Conservation (phyloP, 2,329 filamentous ascomycete species). For the Colletotrichum destructivum region DNA sequence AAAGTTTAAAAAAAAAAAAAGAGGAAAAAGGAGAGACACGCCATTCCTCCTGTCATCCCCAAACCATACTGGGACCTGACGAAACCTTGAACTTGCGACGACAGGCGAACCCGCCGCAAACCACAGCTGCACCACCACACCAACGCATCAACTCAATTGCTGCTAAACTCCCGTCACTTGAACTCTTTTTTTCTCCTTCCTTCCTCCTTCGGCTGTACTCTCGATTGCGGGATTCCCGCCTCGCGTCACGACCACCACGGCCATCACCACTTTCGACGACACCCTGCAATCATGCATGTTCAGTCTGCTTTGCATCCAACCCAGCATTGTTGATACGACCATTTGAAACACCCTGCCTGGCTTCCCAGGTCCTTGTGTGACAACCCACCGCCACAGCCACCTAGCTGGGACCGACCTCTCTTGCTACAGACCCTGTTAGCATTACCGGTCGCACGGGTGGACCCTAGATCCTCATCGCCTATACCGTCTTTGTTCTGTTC, state of each 20-base stretch:
- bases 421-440: constrained; percentile 27
- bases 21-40: not conserved
- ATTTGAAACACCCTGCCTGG: constrained; percentile 46
- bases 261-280: constrained; percentile 17
- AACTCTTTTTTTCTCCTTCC: constrained; percentile 12
- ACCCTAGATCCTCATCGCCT: constrained; percentile 37
- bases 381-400: constrained; percentile 38
- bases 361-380: constrained; percentile 41
- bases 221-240: constrained; percentile 24
- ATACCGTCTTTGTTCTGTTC: constrained; percentile 31
- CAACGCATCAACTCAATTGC: constrained; percentile 14
- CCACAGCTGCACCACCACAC: not conserved
- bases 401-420: constrained; percentile 33
- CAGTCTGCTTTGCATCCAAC: constrained; percentile 40
- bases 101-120: constrained; percentile 32
- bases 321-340: constrained; percentile 48
- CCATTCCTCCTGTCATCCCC: constrained; percentile 11
- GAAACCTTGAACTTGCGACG: constrained; percentile 38
- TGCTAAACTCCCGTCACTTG: constrained; percentile 25
- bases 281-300: constrained; percentile 44
- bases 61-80: constrained; percentile 9
- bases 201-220: not conserved
- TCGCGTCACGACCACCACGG: constrained; percentile 18
- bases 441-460: constrained; percentile 35
- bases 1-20: not conserved